A percentile compares a stretch with the other conserved stretches of the same genome.
Evolutionary conservation across 2,329 filamentous ascomycete species (phyloP).

Genomic region (Akanthomyces uredinophilus): DNA sequence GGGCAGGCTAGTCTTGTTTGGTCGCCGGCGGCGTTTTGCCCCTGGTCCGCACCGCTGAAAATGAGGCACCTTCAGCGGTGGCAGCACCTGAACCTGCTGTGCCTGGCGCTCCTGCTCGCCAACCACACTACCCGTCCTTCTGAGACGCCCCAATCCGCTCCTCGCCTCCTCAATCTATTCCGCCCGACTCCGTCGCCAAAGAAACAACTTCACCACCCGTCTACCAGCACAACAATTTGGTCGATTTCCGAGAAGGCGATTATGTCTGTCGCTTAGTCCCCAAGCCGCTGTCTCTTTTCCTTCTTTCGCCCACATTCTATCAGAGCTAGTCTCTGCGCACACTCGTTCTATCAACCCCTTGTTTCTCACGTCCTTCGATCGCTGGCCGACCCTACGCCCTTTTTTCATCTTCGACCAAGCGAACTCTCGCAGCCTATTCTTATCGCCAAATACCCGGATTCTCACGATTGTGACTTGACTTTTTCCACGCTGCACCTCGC

Average conservation of each 20-base stretch:
- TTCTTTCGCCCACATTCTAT: slow-evolving; percentile 20
- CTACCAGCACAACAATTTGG: not conserved
- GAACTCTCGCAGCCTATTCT: not conserved
- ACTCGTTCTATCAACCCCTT: slow-evolving; percentile 34
- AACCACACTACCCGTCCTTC: not conserved
- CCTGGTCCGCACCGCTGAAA: slow-evolving; percentile 3
- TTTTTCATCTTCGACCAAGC: not conserved
- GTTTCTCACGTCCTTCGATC: slow-evolving; percentile 17
- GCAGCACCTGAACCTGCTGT: slow-evolving; percentile 2
- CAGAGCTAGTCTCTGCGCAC: slow-evolving; percentile 45
- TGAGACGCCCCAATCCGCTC: not conserved
- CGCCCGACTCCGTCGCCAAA: not conserved
- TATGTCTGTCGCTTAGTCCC: slow-evolving; percentile 30
- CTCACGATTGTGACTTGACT: not conserved
- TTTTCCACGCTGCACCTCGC: not conserved
- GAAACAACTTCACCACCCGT: not conserved
- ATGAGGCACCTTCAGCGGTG: not conserved
- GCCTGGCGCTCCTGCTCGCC: not conserved
- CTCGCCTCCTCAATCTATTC: slow-evolving; percentile 2
- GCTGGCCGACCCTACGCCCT: slow-evolving; percentile 16
- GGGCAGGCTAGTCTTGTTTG: not conserved
- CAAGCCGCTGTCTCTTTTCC: slow-evolving; percentile 22
- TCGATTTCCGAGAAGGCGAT: slow-evolving; percentile 17
- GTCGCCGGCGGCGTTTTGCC: not conserved
- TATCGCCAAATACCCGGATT: not conserved